Conservation (phyloP, 1,284 basidiomycete genomes). For the Cutaneotrichosporon sp. region DNA sequence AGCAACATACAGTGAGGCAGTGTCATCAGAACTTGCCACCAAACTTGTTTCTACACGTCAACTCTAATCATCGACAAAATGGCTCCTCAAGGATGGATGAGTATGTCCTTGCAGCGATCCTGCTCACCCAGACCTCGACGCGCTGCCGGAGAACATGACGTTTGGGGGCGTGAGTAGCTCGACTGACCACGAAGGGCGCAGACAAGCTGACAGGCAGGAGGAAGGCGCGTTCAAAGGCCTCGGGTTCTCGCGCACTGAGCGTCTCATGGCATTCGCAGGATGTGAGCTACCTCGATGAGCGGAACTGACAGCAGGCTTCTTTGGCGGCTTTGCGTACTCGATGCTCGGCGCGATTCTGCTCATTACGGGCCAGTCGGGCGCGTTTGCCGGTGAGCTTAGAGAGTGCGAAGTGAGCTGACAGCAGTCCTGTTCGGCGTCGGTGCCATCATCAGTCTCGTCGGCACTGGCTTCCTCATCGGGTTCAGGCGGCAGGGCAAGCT, state of each 20-base stretch:
- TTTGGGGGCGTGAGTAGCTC: conserved; percentile 46
- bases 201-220: conserved; percentile 31
- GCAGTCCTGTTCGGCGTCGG: conserved; percentile 80
- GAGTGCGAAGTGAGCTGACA: background rate
- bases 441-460: conserved; percentile 75
- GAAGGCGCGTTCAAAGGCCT: conserved; percentile 79
- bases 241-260: conserved; percentile 70
- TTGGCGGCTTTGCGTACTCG: conserved; percentile 71
- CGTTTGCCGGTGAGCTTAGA: conserved; percentile 69
- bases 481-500: conserved; percentile 76
- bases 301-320: conserved; percentile 54
- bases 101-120: conserved; percentile 21
- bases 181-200: background rate
- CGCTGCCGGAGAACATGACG: conserved; percentile 7
- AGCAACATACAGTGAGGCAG: background rate
- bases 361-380: conserved; percentile 66
- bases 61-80: conserved; percentile 11
- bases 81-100: conserved; percentile 33
- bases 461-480: conserved; percentile 85
- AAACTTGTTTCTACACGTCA: background rate
- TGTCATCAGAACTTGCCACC: background rate
- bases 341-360: conserved; percentile 71
- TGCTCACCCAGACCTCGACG: conserved; percentile 22
- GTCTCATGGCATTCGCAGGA: conserved; percentile 77
- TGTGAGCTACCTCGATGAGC: conserved; percentile 59